These are phyloP conservation scores for Phylloporus sp. DNA, from an alignment of 768 basidiomycete species.

Conservation along the genomic window DNA sequence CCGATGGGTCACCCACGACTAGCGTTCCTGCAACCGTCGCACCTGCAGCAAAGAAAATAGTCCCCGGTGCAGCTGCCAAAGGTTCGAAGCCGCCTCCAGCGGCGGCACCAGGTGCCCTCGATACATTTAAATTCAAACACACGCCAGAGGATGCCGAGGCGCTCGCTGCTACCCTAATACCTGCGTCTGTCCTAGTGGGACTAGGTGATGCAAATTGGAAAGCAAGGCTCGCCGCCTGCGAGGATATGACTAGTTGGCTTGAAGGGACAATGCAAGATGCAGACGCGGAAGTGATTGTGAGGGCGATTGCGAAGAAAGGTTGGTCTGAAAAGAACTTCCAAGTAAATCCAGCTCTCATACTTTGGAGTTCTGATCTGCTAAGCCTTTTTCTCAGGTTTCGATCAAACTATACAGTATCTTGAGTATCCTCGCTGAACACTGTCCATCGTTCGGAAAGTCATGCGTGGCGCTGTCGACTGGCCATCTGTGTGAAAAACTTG, in stretches of 20 bases:
- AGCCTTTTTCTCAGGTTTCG: constrained; percentile 59
- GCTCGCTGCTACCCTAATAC: constrained; percentile 68
- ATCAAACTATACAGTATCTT: constrained; percentile 83
- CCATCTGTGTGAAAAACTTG: constrained; percentile 89
- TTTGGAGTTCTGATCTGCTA: not conserved
- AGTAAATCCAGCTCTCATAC: constrained; percentile 36
- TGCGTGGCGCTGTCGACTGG: constrained; percentile 77
- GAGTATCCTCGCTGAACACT: constrained; percentile 63
- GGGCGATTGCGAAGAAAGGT: constrained; percentile 86
- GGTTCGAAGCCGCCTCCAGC: constrained; percentile 46
- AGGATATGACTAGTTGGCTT: constrained; percentile 82
- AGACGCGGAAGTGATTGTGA: constrained; percentile 85
- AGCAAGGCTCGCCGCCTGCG: constrained; percentile 76
- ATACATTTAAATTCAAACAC: constrained; percentile 88
- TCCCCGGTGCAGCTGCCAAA: constrained; percentile 36
- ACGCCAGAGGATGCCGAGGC: constrained; percentile 89
- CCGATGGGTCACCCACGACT: constrained; percentile 15
- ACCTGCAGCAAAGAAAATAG: constrained; percentile 41
- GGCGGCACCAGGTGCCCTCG: constrained; percentile 52
- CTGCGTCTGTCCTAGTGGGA: constrained; percentile 61
- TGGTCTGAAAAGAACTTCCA: constrained; percentile 99
- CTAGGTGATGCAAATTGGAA: constrained; percentile 95
- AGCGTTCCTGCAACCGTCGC: constrained; percentile 27
- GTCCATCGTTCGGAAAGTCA: constrained; percentile 79
- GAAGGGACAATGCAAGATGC: constrained; percentile 58